These are phyloP conservation scores for Trametopsis cervina DNA, from an alignment of 768 basidiomycete species.

Conservation along the genomic window DNA sequence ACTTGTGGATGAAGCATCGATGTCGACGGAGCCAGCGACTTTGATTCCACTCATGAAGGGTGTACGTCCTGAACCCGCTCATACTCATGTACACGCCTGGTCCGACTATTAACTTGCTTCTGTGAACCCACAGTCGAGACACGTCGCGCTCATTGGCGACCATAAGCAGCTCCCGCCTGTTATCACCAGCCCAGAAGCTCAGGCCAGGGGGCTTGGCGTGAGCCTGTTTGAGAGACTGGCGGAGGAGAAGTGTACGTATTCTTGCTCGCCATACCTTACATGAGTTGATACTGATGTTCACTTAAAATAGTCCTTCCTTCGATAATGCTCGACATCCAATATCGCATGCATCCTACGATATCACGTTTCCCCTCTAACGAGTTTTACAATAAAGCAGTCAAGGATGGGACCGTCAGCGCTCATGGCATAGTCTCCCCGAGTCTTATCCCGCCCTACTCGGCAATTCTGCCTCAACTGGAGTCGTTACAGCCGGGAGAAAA, in stretches of 20 bases:
- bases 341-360: conserved; percentile 91
- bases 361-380: conserved; percentile 80
- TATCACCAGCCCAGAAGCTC: conserved; percentile 71
- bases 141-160: conserved; percentile 90
- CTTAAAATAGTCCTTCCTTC: conserved; percentile 61
- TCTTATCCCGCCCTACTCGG: conserved; percentile 57
- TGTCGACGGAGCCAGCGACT: conserved; percentile 92
- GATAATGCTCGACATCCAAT: conserved; percentile 91
- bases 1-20: conserved; percentile 91
- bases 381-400: conserved; percentile 68
- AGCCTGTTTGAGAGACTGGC: conserved; percentile 88
- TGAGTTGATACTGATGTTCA: not conserved
- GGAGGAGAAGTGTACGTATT: conserved; percentile 64
- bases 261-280: not conserved
- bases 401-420: conserved; percentile 67
- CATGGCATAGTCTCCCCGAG: conserved; percentile 37
- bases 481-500: conserved; percentile 18
- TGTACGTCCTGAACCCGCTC: conserved; percentile 44
- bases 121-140: conserved; percentile 55
- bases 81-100: not conserved
- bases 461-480: conserved; percentile 21
- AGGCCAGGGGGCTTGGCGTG: conserved; percentile 61
- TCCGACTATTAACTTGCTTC: not conserved
- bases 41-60: conserved; percentile 93
- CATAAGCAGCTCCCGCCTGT: conserved; percentile 94